phyloP scores from a whole-genome alignment of 441 rosid species.

The Capsella rubella region DNA sequence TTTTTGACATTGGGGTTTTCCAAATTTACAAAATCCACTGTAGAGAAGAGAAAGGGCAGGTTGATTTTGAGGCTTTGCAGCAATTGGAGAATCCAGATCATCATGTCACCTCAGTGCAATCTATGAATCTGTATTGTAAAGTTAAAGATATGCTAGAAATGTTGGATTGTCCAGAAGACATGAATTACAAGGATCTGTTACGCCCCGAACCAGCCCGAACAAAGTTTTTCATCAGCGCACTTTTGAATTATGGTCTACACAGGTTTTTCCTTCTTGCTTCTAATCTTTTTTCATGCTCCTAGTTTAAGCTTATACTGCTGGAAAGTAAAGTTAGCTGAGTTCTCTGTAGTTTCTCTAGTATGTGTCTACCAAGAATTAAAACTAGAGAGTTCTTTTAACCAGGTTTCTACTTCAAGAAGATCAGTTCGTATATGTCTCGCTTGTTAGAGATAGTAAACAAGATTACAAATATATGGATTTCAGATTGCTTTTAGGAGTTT shows the following conservation, averaged over 20 bases:
- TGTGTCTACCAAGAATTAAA: neutral
- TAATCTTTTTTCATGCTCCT: conserved; percentile 1
- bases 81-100: conserved; percentile 87
- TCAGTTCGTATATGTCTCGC: neutral
- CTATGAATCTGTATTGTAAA: conserved; percentile 56
- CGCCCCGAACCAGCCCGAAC: conserved; percentile 66
- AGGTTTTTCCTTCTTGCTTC: conserved; percentile 50
- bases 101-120: conserved; percentile 57
- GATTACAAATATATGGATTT: neutral
- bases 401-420: neutral
- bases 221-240: conserved; percentile 69
- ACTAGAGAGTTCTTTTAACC: neutral
- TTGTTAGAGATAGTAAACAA: neutral
- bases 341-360: conserved; percentile 4
- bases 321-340: conserved; percentile 4
- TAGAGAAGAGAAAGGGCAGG: conserved; percentile 77
- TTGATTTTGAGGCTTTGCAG: conserved; percentile 75
- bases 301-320: neutral
- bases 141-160: conserved; percentile 53
- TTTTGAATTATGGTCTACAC: conserved; percentile 80
- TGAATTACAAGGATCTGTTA: conserved; percentile 70
- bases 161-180: conserved; percentile 53
- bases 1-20: neutral
- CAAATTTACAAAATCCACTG: neutral
- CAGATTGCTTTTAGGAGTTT: neutral